A percentile compares a stretch with the other conserved stretches of the same genome.
Conservation (phyloP, 176 grass and related monocot species). For the Ensete glaucum region DNA sequence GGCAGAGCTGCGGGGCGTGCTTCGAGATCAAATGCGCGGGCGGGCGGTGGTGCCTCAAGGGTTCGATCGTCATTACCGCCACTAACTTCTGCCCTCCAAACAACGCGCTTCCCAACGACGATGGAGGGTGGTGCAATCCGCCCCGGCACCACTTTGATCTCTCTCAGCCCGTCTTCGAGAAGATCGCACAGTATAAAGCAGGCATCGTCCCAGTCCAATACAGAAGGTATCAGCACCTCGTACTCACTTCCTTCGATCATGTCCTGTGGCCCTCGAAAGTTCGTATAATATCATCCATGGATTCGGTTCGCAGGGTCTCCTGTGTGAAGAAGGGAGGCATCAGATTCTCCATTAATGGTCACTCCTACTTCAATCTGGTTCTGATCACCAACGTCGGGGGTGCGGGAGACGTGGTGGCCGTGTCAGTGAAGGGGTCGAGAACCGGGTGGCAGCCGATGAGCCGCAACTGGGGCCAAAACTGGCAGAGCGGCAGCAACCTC, state of each 20-base stretch:
- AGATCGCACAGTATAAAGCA: slow-evolving; percentile 16
- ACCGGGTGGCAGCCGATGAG: slow-evolving; percentile 26
- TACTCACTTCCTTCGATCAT: neutral
- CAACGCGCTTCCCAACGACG: slow-evolving; percentile 1
- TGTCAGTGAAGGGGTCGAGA: slow-evolving; percentile 10
- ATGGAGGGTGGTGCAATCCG: slow-evolving; percentile 18
- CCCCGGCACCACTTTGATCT: slow-evolving; percentile 18
- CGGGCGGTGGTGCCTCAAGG: neutral
- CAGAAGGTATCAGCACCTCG: neutral
- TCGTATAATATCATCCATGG: neutral
- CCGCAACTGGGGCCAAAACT: slow-evolving; percentile 27
- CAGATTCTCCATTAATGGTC: slow-evolving; percentile 16
- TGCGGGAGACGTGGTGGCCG: slow-evolving; percentile 22
- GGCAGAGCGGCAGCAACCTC: slow-evolving; percentile 23
- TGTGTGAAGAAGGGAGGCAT: slow-evolving; percentile 12
- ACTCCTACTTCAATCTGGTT: slow-evolving; percentile 28
- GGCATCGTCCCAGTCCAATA: slow-evolving; percentile 19
- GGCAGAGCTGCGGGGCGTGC: slow-evolving; percentile 12
- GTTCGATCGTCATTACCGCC: slow-evolving; percentile 8
- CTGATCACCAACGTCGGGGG: slow-evolving; percentile 27
- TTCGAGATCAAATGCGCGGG: slow-evolving; percentile 11
- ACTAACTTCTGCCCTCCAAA: slow-evolving; percentile 22
- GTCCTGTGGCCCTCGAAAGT: neutral
- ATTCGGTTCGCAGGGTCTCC: neutral
- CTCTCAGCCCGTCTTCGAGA: slow-evolving; percentile 14